Evolutionary conservation across 108 stramenopile species (phyloP).

Genomic region (Asterionellopsis glacialis): DNA sequence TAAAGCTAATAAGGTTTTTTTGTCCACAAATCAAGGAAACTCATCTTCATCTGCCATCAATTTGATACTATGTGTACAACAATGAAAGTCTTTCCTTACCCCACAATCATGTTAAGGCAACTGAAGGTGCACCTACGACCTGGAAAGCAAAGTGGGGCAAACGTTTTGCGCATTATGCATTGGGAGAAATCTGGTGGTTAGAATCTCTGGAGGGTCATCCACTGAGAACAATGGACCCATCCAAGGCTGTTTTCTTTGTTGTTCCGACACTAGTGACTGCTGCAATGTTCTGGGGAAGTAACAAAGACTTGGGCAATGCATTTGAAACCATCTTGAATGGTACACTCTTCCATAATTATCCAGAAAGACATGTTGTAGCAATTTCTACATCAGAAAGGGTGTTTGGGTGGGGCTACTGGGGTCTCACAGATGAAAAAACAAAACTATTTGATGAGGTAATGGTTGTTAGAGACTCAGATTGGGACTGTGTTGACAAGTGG

Average conservation of each 20-base stretch:
- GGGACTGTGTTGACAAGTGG: background rate
- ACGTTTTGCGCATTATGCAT: background rate
- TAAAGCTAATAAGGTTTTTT: no score
- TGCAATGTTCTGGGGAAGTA: constrained; percentile 2
- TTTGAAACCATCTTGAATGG: constrained; percentile 7
- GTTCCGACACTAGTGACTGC: constrained; percentile 21
- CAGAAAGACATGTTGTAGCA: constrained; percentile 2
- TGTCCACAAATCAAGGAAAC: no score
- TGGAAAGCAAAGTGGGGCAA: no score
- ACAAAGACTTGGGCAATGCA: background rate
- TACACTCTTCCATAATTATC: constrained; percentile 9
- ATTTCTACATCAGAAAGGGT: background rate
- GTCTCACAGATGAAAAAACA: no score
- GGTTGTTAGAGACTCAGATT: background rate
- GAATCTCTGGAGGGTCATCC: background rate
- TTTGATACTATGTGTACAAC: no score
- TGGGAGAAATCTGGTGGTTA: background rate
- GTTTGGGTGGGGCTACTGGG: background rate
- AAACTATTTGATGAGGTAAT: no score
- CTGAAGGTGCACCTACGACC: no score
- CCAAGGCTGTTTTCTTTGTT: constrained; percentile 17
- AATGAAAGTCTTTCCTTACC: no score
- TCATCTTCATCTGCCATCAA: no score
- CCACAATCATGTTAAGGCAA: no score
- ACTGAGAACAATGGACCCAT: constrained; percentile 13